A percentile compares a stretch with the other conserved stretches of the same genome.
These are phyloP conservation scores for Tephrocybe sp. DNA, from an alignment of 768 basidiomycete species.

Conservation along the genomic window DNA sequence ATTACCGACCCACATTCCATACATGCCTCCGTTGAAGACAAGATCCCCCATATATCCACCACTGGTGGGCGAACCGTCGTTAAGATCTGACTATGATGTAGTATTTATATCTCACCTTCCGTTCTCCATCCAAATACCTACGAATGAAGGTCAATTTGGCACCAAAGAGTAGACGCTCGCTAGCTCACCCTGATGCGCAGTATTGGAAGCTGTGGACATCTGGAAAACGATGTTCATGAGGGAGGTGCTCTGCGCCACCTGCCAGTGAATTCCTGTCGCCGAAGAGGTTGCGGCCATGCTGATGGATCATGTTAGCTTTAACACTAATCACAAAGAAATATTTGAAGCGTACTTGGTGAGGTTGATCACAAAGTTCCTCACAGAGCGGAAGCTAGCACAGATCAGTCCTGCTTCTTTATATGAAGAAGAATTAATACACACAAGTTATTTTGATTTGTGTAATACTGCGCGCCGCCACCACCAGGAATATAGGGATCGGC, in stretches of 20 bases:
- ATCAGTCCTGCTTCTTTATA: not conserved
- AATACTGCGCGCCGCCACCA: slow-evolving; percentile 63
- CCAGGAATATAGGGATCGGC: slow-evolving; percentile 69
- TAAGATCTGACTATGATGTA: not conserved
- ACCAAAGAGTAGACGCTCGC: not conserved
- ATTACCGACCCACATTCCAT: slow-evolving; percentile 75
- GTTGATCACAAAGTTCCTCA: slow-evolving; percentile 77
- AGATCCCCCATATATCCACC: slow-evolving; percentile 56
- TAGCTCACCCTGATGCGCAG: slow-evolving; percentile 61
- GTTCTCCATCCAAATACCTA: slow-evolving; percentile 69
- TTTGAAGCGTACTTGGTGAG: slow-evolving; percentile 33
- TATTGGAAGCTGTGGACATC: slow-evolving; percentile 65
- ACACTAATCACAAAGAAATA: not conserved
- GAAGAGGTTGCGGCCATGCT: slow-evolving; percentile 49
- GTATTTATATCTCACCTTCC: slow-evolving; percentile 48
- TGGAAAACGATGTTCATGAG: slow-evolving; percentile 59
- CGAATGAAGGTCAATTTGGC: not conserved
- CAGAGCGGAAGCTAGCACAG: slow-evolving; percentile 55
- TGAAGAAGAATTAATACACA: slow-evolving; percentile 21
- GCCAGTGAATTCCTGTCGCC: slow-evolving; percentile 80
- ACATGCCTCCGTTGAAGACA: slow-evolving; percentile 62
- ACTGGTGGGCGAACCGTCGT: slow-evolving; percentile 20
- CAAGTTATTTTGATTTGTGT: slow-evolving; percentile 68
- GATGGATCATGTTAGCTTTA: not conserved
- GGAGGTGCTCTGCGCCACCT: slow-evolving; percentile 47